These are phyloP conservation scores for Senna tora DNA, from an alignment of 306 rosid species.

Conservation along the genomic window DNA sequence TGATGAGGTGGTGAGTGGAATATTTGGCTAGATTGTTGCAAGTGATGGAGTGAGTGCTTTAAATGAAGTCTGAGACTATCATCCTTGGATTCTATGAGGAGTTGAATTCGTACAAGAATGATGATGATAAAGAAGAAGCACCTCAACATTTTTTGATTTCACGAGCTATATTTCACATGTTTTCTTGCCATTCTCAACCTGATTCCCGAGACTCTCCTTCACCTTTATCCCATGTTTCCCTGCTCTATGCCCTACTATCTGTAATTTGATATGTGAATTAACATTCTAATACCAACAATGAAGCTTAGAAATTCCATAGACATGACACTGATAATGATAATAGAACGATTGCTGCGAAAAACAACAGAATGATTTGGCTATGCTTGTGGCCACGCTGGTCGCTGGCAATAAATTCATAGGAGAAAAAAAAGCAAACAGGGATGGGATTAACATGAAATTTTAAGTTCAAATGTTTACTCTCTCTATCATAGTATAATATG, in stretches of 20 bases:
- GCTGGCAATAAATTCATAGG: no score
- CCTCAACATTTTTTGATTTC: conserved; percentile 69
- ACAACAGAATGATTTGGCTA: no score
- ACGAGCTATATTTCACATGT: conserved; percentile 95
- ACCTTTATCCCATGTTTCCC: conserved; percentile 52
- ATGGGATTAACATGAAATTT: no score
- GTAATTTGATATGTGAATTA: background rate
- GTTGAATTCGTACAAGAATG: conserved; percentile 40
- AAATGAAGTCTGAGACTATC: conserved; percentile 51
- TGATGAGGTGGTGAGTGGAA: conserved; percentile 55
- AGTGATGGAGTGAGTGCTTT: conserved; percentile 42
- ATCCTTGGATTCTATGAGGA: conserved; percentile 66
- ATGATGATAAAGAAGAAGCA: conserved; percentile 40
- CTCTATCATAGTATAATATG: no score
- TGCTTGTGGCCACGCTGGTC: no score
- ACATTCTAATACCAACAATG: no score
- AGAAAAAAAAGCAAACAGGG: no score
- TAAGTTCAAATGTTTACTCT: no score
- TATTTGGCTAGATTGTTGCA: conserved; percentile 33
- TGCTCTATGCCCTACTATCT: conserved; percentile 17
- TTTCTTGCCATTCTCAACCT: conserved; percentile 58
- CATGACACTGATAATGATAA: background rate
- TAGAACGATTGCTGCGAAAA: no score
- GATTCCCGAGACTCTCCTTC: conserved; percentile 72
- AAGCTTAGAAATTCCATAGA: background rate